phyloP scores from a whole-genome alignment of 75 land plant genomes.

The Picea sitchensis region DNA sequence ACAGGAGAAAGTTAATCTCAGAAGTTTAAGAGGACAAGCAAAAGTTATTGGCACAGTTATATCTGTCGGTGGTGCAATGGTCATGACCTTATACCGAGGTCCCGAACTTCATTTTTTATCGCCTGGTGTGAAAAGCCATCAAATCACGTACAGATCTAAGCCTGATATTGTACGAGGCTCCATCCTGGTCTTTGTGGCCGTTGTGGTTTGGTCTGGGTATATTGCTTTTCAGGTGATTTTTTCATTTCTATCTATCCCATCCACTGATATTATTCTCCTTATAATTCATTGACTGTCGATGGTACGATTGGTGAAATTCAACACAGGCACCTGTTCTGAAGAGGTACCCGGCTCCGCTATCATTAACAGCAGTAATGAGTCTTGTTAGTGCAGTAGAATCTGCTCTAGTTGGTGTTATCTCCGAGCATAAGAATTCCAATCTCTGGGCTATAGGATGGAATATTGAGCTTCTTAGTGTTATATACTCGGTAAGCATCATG shows the following conservation, averaged over 20 bases:
- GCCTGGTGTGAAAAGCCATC: too few relatives aligned
- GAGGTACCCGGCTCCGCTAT: conserved; percentile 27
- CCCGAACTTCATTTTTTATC: background rate
- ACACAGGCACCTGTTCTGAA: conserved; percentile 36
- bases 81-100: conserved; percentile 1
- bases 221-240: too few relatives aligned
- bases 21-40: conserved; percentile 4
- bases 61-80: background rate
- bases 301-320: background rate
- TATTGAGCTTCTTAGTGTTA: conserved; percentile 15
- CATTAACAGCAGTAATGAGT: conserved; percentile 39
- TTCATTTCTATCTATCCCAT: too few relatives aligned
- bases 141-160: too few relatives aligned
- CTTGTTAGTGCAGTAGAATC: conserved; percentile 35
- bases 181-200: too few relatives aligned
- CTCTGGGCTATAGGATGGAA: conserved; percentile 30
- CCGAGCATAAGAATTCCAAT: conserved; percentile 12
- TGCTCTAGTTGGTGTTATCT: conserved; percentile 14
- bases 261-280: too few relatives aligned
- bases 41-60: background rate
- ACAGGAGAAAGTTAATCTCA: background rate
- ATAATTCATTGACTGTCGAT: too few relatives aligned
- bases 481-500: conserved; percentile 30
- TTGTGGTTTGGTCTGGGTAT: too few relatives aligned
- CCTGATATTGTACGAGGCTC: too few relatives aligned